These are phyloP conservation scores for Rhazya stricta DNA, from an alignment of 257 asterid genomes.

Conservation along the genomic window DNA sequence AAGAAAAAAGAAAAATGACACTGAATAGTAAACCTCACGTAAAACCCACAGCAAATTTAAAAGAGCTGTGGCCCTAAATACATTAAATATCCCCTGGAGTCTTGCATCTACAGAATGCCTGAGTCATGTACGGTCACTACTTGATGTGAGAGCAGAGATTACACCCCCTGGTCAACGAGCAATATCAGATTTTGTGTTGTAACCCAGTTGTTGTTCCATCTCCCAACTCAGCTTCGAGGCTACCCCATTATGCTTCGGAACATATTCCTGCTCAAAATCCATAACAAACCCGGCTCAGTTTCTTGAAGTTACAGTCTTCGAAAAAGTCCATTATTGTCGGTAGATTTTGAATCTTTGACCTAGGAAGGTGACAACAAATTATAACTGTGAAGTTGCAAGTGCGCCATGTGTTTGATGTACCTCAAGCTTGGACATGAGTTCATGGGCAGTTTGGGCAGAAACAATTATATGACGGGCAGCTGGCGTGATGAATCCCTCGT, in stretches of 20 bases:
- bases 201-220: slow-evolving; percentile 81
- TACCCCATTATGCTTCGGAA: slow-evolving; percentile 50
- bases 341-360: neutral
- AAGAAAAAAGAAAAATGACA: too few species aligned
- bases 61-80: slow-evolving; percentile 5
- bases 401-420: slow-evolving; percentile 27
- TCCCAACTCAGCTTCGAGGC: slow-evolving; percentile 81
- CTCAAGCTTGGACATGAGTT: slow-evolving; percentile 88
- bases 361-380: neutral
- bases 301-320: too few species aligned
- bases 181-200: slow-evolving; percentile 55
- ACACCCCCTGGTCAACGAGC: slow-evolving; percentile 56
- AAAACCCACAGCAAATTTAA: slow-evolving; percentile 15
- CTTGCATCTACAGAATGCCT: slow-evolving; percentile 2
- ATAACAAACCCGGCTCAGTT: neutral
- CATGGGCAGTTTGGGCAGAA: slow-evolving; percentile 90
- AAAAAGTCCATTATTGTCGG: too few species aligned
- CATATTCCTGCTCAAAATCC: slow-evolving; percentile 45
- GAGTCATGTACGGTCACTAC: slow-evolving; percentile 6
- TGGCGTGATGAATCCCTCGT: slow-evolving; percentile 77
- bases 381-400: neutral
- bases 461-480: slow-evolving; percentile 94
- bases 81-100: neutral
- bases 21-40: neutral
- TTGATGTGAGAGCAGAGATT: neutral